These are phyloP conservation scores for Aspergillus sp. DNA, from an alignment of 2,329 filamentous ascomycete species.

Conservation along the genomic window DNA sequence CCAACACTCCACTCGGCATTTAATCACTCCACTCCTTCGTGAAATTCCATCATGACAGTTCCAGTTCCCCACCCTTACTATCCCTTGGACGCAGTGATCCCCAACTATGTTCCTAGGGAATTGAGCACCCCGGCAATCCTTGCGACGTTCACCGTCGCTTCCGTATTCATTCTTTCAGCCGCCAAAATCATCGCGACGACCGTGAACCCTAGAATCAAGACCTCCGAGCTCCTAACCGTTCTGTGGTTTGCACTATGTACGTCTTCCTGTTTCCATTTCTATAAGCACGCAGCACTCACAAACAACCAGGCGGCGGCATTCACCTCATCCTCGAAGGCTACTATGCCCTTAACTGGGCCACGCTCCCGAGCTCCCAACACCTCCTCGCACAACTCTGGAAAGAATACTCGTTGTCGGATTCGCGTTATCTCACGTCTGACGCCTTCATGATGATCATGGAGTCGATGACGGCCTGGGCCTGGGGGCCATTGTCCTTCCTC, in stretches of 20 bases:
- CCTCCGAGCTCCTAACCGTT: neutral
- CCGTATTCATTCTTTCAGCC: neutral
- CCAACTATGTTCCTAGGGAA: constrained; percentile 13
- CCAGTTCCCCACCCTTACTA: constrained; percentile 10
- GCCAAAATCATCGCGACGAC: constrained; percentile 4
- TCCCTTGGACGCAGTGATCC: constrained; percentile 7
- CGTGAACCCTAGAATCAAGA: constrained; percentile 3
- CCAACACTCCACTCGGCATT: neutral
- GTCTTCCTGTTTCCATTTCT: neutral
- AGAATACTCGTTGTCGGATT: constrained; percentile 80
- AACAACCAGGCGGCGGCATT: constrained; percentile 40
- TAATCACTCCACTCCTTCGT: neutral
- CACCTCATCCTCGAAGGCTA: constrained; percentile 81
- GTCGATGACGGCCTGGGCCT: constrained; percentile 61
- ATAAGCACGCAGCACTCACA: neutral
- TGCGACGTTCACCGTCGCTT: constrained; percentile 7
- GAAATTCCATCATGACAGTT: neutral
- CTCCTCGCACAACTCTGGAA: constrained; percentile 84
- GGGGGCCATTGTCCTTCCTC: constrained; percentile 50
- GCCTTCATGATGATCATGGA: constrained; percentile 79
- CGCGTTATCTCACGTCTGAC: constrained; percentile 74
- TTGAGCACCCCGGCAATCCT: constrained; percentile 4
- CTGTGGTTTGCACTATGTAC: constrained; percentile 13
- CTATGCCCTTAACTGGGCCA: constrained; percentile 65
- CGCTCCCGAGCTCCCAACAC: constrained; percentile 62